These are phyloP conservation scores for Amesomyces nigricolor DNA, from an alignment of 2,329 filamentous ascomycete species.

Conservation along the genomic window DNA sequence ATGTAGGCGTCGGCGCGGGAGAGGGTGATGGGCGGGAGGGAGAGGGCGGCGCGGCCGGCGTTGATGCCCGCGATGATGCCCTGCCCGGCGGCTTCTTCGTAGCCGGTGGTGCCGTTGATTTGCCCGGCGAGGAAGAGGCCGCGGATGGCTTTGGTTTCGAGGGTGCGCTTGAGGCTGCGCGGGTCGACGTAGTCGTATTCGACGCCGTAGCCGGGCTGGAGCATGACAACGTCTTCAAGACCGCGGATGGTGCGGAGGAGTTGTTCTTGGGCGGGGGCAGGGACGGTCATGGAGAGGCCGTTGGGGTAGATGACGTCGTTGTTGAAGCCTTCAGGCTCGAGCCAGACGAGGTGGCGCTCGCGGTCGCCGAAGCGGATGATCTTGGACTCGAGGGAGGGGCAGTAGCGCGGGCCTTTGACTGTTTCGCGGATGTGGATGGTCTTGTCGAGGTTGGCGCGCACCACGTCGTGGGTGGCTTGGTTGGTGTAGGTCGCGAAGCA, in stretches of 20 bases:
- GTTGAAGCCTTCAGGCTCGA: slow-evolving; percentile 92
- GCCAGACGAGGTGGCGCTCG: slow-evolving; percentile 82
- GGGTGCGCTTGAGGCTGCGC: slow-evolving; percentile 74
- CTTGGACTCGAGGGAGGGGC: slow-evolving; percentile 91
- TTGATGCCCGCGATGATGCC: slow-evolving; percentile 91
- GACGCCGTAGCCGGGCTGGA: slow-evolving; percentile 92
- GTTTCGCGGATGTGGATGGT: slow-evolving; percentile 95
- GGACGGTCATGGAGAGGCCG: slow-evolving; percentile 94
- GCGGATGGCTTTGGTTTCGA: slow-evolving; percentile 87
- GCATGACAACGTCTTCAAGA: slow-evolving; percentile 82
- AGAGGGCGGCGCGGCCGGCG: slow-evolving; percentile 72
- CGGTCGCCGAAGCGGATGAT: slow-evolving; percentile 82
- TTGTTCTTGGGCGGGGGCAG: slow-evolving; percentile 76
- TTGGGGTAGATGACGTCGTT: slow-evolving; percentile 92
- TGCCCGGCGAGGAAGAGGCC: slow-evolving; percentile 92
- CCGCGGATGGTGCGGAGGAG: slow-evolving; percentile 84
- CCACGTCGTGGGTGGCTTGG: slow-evolving; percentile 70
- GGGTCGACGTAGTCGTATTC: slow-evolving; percentile 99
- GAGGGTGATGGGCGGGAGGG: slow-evolving; percentile 60
- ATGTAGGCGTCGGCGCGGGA: slow-evolving; percentile 89
- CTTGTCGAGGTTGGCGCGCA: slow-evolving; percentile 86
- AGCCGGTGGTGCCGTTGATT: slow-evolving; percentile 97
- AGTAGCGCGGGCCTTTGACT: slow-evolving; percentile 90
- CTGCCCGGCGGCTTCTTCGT: slow-evolving; percentile 94
- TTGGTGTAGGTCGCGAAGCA: slow-evolving; percentile 90